These are phyloP conservation scores for Pyrus hybrid DNA, from an alignment of 331 rosid species.

Conservation along the genomic window DNA sequence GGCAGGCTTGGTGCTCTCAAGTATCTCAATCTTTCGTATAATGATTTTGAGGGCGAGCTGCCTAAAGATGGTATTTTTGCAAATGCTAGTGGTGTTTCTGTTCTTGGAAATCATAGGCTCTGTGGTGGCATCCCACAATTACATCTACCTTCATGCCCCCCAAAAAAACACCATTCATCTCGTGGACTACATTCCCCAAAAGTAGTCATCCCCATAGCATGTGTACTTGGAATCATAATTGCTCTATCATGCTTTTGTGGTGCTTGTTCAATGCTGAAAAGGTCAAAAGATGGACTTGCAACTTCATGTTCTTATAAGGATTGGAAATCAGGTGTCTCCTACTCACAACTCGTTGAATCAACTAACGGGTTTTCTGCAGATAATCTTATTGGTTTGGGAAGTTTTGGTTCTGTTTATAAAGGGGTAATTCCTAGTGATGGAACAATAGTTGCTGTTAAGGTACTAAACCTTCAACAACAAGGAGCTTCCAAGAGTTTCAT, in stretches of 20 bases:
- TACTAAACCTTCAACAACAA: neutral
- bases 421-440: too few species aligned
- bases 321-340: neutral
- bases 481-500: neutral
- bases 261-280: neutral
- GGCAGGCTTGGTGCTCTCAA: too few species aligned
- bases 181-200: neutral
- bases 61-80: too few species aligned
- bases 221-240: neutral
- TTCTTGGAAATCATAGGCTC: neutral
- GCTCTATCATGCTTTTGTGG: neutral
- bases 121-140: neutral
- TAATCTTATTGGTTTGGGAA: neutral
- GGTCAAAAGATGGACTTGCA: neutral
- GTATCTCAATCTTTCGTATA: too few species aligned
- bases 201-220: neutral
- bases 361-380: neutral
- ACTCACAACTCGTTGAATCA: neutral
- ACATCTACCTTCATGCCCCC: neutral
- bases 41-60: too few species aligned
- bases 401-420: conserved; percentile 6
- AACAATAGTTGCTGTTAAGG: too few species aligned
- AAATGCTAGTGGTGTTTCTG: too few species aligned
- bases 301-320: neutral
- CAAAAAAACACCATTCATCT: neutral